Conservation (phyloP, 2,329 filamentous ascomycete genomes). For the Fusarium anthophilum region DNA sequence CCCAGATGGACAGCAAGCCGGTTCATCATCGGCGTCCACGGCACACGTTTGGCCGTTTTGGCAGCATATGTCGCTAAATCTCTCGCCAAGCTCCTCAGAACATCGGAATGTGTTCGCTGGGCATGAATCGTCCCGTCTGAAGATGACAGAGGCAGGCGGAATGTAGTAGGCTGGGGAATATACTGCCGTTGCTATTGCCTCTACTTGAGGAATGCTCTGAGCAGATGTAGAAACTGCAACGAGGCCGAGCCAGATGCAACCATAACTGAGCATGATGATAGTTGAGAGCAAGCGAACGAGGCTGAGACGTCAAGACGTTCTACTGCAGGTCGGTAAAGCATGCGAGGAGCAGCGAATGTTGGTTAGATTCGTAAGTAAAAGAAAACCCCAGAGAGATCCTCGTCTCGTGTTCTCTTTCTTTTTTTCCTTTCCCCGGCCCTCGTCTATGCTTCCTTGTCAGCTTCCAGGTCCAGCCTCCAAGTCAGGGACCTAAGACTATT, state of each 20-base stretch:
- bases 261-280: constrained; percentile 34
- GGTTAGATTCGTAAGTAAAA: constrained; percentile 2
- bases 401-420: constrained; percentile 2
- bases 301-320: constrained; percentile 14
- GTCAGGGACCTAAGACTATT: constrained; percentile 28
- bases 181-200: constrained; percentile 27
- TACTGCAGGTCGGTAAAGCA: constrained; percentile 26
- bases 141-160: constrained; percentile 35
- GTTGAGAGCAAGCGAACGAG: neutral
- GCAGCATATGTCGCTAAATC: constrained; percentile 62
- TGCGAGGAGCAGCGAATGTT: constrained; percentile 1
- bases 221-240: constrained; percentile 31
- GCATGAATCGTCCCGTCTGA: constrained; percentile 50
- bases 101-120: constrained; percentile 62
- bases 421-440: constrained; percentile 2
- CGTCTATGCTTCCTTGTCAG: constrained; percentile 18
- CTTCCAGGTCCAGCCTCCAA: constrained; percentile 16
- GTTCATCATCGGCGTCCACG: constrained; percentile 57
- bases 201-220: constrained; percentile 28
- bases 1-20: constrained; percentile 65
- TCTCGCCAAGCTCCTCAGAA: constrained; percentile 55
- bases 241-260: constrained; percentile 36
- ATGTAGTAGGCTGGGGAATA: constrained; percentile 29
- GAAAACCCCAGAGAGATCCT: neutral
- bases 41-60: constrained; percentile 60